Evolutionary conservation across 352 stramenopile species (phyloP), one percentile per base, ranked within the genome.

Genomic region (Plasmopara muralis): DNA sequence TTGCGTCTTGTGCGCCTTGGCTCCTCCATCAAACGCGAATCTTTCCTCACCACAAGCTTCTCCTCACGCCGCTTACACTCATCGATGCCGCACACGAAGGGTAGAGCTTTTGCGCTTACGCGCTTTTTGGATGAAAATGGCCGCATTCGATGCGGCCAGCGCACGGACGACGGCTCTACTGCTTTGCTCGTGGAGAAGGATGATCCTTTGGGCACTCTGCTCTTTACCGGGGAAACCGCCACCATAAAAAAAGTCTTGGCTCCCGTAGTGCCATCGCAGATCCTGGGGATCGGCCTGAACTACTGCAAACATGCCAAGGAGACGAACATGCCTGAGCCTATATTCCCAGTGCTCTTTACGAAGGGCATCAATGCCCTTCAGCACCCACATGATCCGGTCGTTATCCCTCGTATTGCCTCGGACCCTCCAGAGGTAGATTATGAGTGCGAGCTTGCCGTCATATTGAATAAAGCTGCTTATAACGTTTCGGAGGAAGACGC

Each of bases 281-380:
- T 96, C 55, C 66, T 93, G 16, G 77, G 81, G 40, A 93, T 95
- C 30, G 88, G 88, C 5, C 74, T 96, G 29, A 96, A 96, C 70
- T 96, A 96, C 72, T 72, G 81, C 57, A 86, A 92, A 62, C 86
- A 97, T 47, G 75, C 78, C 35, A 72, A 80, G 53, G 84, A 95
- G 68, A 91, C 85, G 46, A 94, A 94, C 49, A 88, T 89, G 66
- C 73, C 84, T 0, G 77, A 89, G 61, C 82, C 83, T 0, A 73
- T 75, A 54, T 84, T 68, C 44, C 81, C 84, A 2, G 76, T 93
- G 58, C 71, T 96, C 20, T 97, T 97, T 57, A 92, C 85, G 43
- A 97, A 97, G 66, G 81, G 77, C 7, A 47, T 89, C 2, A 88
- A 88, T 50, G 68, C 86, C 9, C 50, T 96, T 41, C 82, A 89